Percentiles rank a stretch among this genome's conserved stretches.
phyloP scores from a whole-genome alignment of 2,329 filamentous ascomycete species.

The Neofusicoccum parvum region DNA sequence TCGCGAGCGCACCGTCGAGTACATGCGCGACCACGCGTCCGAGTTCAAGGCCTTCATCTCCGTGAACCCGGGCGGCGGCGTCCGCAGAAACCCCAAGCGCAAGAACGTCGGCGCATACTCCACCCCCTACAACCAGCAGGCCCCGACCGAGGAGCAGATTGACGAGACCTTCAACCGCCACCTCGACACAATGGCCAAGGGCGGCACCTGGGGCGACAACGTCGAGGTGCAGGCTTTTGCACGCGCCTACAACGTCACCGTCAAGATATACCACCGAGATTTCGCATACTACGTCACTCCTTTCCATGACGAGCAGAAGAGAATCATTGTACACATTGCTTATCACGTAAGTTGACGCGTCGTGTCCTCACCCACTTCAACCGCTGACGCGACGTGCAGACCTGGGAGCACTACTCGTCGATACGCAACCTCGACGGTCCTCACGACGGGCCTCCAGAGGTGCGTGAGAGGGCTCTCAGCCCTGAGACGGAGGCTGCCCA shows the following conservation, averaged over 20 bases:
- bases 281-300: slow-evolving; percentile 54
- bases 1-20: slow-evolving; percentile 60
- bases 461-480: slow-evolving; percentile 40
- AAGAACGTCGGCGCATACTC: slow-evolving; percentile 54
- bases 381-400: slow-evolving; percentile 44
- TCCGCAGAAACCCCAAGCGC: slow-evolving; percentile 52
- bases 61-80: slow-evolving; percentile 45
- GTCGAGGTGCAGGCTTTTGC: slow-evolving; percentile 69
- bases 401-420: slow-evolving; percentile 68
- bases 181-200: slow-evolving; percentile 61
- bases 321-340: slow-evolving; percentile 59
- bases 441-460: slow-evolving; percentile 57
- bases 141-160: slow-evolving; percentile 57
- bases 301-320: slow-evolving; percentile 30
- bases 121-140: slow-evolving; percentile 44
- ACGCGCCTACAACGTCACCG: slow-evolving; percentile 61
- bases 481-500: slow-evolving; percentile 43
- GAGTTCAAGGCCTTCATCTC: slow-evolving; percentile 68
- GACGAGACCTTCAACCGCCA: slow-evolving; percentile 57
- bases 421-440: slow-evolving; percentile 63
- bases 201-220: slow-evolving; percentile 66
- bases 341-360: slow-evolving; percentile 57
- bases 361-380: not conserved
- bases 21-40: slow-evolving; percentile 62
- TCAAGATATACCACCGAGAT: slow-evolving; percentile 63